Base-by-base conservation (phyloP, 108 stramenopile species). In the Cyclotella choctawhatcheeana region DNA sequence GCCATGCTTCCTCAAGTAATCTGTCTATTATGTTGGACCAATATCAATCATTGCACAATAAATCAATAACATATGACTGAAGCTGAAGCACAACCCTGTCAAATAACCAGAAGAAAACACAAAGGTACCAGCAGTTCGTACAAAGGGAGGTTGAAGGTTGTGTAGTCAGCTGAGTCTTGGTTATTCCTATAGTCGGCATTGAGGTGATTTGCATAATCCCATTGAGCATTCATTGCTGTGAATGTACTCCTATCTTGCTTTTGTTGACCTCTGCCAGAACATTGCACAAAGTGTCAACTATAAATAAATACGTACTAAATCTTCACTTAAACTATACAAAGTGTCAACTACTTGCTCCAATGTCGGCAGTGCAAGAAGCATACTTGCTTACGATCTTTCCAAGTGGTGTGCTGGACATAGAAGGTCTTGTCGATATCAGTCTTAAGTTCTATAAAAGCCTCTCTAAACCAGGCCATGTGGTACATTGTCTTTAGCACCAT, bases 121-220 rank as follows among this genome's bases (percentile, higher is more conserved):
- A 48, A 25, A 65, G 64, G n/a, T 65, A 65, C 64, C 64, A 50
- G 8, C 50, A 13, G 16, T 51, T 50, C 2, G 64, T 65, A 21
- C 47, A 24, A 3, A 65, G 7, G 14, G 48, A 50, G 12, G 48
- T n/a, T n/a, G n/a, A n/a, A n/a, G n/a, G n/a, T 33, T 13, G 64
- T 65, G 64, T 65, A 65, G 45, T 65, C 64, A 17, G 31, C 29
- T n/a, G n/a, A n/a, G n/a, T n/a, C n/a, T n/a, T n/a, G n/a, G n/a
- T 58, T 31, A 58, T 58, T 58, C 30, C 20, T 2, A 32, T 58
- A 27, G 6, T 14, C 51, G 7, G 51, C 51, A 16, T 24, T 52
- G 51, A 40, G 51, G 31, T 50, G 25, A 14, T 48, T 27, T 16
- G 47, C 26, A n/a, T 66, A 48, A 31, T 51, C 30, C 25, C 26